Evolutionary conservation across 2,329 filamentous ascomycete species (phyloP), one percentile per base, ranked within the genome.

Genomic region (Cladosporium sp.): DNA sequence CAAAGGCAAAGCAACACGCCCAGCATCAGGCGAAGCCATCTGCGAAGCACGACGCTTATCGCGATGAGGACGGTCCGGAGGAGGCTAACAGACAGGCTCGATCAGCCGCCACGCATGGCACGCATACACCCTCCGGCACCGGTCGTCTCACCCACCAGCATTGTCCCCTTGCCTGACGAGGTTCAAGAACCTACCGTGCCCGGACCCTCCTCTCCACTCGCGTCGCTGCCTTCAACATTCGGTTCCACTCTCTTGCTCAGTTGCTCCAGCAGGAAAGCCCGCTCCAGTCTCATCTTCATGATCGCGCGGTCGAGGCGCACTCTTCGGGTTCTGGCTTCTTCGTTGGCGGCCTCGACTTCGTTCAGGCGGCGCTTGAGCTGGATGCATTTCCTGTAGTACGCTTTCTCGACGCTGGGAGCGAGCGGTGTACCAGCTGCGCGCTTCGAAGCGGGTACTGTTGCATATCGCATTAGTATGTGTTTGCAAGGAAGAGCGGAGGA

Each of bases 301-400:
- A 97, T 90, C 74, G 92, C 91, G 69, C 93, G 89, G 78, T 91
- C 89, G 67, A 96, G 87, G 57, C 93, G 90, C 48, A 86, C 83
- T 69, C 97, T 90, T 60, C 92, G 90, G 62, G 92, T 82, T 63
- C 92, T 88, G 56, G 92, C 90, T 65, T 91, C 86, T 73, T 97
- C 93, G 77, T 97, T 97, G 75, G 92, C 90, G 67, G 92, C 89
- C 77, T 98, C 93, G 72, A 98, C 92, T 77, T 97, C 93, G 76
- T 89, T 91, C 69, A 95, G 91, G 67, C 95, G 91, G 73, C 92
- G 91, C 81, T 96, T 96, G 25, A 99, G 86, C 73, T 96, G 91
- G 76, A 97, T 92, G 79, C 94, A 98, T 87, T 99, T 98, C 70
- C 92, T 88, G 74, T 95, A 93, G 80, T 98, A 99, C 59, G 94